A percentile compares a stretch with the other conserved stretches of the same genome.
Evolutionary conservation across 1,284 basidiomycete species (phyloP).

Genomic region (Chiua sp.): DNA sequence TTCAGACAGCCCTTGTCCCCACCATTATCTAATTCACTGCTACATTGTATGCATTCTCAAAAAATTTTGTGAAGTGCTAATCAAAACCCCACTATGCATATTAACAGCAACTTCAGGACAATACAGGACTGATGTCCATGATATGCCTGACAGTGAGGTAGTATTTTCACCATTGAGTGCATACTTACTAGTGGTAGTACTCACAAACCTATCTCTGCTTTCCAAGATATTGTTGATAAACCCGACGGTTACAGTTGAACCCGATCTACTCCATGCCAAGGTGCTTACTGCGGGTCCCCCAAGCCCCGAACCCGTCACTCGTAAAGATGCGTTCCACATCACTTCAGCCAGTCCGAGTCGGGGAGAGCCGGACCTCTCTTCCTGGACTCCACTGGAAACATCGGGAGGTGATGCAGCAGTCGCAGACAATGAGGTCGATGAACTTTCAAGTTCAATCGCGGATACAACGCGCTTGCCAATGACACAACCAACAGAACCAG

Average conservation of each 20-base stretch:
- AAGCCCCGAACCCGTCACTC: not conserved
- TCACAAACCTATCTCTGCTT: constrained; percentile 10
- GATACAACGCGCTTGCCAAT: not conserved
- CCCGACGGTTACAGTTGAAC: constrained; percentile 2
- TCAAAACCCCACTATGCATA: not conserved
- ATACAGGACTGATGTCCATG: constrained; percentile 12
- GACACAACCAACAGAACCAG: not conserved
- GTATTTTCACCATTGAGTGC: constrained; percentile 8
- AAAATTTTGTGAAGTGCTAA: not conserved
- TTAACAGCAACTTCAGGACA: constrained; percentile 26
- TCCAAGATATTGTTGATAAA: constrained; percentile 13
- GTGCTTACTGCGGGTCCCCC: not conserved
- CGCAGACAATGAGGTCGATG: constrained; percentile 16
- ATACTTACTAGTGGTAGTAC: not conserved
- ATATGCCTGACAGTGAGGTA: constrained; percentile 18
- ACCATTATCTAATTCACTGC: constrained; percentile 3
- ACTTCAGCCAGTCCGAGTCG: constrained; percentile 3
- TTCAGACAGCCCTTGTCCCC: constrained; percentile 9
- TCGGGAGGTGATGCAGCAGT: not conserved
- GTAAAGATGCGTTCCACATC: not conserved
- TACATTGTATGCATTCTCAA: constrained; percentile 19
- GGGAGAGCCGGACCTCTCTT: constrained; percentile 24
- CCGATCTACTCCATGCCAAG: not conserved
- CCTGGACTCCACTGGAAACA: constrained; percentile 32
- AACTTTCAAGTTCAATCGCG: constrained; percentile 3